Evolutionary conservation across 192 early-diverging fungal genomes (phyloP).

Genomic region (Umbelopsis isabellina): DNA sequence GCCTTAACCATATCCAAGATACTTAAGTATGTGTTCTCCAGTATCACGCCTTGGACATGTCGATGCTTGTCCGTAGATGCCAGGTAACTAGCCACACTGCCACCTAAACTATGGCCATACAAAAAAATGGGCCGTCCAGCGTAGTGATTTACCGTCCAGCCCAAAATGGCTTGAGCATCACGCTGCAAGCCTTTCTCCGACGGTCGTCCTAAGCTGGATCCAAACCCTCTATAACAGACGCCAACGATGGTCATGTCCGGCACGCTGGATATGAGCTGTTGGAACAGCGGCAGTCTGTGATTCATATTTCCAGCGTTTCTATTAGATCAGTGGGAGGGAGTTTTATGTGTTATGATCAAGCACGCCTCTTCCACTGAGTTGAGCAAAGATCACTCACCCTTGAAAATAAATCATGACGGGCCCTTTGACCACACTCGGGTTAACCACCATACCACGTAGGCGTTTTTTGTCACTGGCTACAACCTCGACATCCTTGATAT

Average conservation of each 20-base stretch:
- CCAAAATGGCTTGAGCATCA: constrained; percentile 37
- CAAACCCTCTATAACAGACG: constrained; percentile 45
- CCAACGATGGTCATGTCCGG: constrained; percentile 37
- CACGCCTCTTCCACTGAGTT: no score
- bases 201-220: constrained; percentile 35
- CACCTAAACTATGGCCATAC: constrained; percentile 48
- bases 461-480: constrained; percentile 5
- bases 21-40: constrained; percentile 48
- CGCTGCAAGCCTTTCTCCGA: constrained; percentile 37
- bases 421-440: not conserved
- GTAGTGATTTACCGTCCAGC: constrained; percentile 19
- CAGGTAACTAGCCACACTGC: constrained; percentile 39
- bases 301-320: constrained; percentile 49
- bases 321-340: not conserved
- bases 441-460: not conserved
- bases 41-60: constrained; percentile 36
- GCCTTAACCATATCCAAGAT: constrained; percentile 43
- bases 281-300: constrained; percentile 38
- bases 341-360: not conserved
- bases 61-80: constrained; percentile 19
- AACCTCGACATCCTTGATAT: constrained; percentile 6
- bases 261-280: constrained; percentile 21
- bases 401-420: constrained; percentile 49
- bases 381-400: constrained; percentile 27
- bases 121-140: constrained; percentile 31